These are phyloP conservation scores for Apophysomyces elegans DNA, from an alignment of 371 early-diverging fungal species.

Conservation along the genomic window DNA sequence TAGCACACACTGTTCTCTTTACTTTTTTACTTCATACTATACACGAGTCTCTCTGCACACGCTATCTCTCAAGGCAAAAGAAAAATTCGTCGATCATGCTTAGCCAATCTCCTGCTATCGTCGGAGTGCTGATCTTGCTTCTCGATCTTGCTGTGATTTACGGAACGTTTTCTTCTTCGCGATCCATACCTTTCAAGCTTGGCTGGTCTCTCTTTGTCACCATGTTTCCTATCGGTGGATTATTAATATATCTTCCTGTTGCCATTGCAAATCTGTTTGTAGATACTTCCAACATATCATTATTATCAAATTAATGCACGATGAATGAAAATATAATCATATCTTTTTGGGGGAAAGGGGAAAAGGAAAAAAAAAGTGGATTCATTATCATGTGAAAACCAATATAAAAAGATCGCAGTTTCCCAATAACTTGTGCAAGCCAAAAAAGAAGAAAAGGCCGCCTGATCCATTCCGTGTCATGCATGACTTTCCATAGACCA, in stretches of 20 bases:
- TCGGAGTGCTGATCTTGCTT: slow-evolving; percentile 13
- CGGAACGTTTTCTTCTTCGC: slow-evolving; percentile 9
- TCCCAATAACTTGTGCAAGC: neutral
- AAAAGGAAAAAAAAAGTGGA: neutral
- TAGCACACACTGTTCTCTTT: neutral
- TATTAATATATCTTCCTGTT: slow-evolving; percentile 12
- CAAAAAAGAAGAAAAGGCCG: too few relatives aligned
- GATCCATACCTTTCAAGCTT: slow-evolving; percentile 16
- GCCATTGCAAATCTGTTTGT: neutral
- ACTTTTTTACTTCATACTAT: neutral
- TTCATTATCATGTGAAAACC: neutral
- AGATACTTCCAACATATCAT: neutral
- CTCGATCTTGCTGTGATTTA: slow-evolving; percentile 13
- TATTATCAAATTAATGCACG: neutral
- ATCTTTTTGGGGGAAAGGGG: slow-evolving; percentile 1
- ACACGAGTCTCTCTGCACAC: neutral
- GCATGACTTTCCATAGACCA: too few relatives aligned
- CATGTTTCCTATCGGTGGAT: slow-evolving; percentile 13
- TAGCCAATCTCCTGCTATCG: slow-evolving; percentile 10
- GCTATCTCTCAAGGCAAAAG: too few relatives aligned
- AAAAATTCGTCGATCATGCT: neutral
- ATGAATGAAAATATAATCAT: neutral
- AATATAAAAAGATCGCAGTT: neutral
- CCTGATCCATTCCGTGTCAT: too few relatives aligned
- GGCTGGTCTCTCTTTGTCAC: slow-evolving; percentile 12